phyloP scores from a whole-genome alignment of 257 asterid genomes.

The Thymus quinquecostatus region DNA sequence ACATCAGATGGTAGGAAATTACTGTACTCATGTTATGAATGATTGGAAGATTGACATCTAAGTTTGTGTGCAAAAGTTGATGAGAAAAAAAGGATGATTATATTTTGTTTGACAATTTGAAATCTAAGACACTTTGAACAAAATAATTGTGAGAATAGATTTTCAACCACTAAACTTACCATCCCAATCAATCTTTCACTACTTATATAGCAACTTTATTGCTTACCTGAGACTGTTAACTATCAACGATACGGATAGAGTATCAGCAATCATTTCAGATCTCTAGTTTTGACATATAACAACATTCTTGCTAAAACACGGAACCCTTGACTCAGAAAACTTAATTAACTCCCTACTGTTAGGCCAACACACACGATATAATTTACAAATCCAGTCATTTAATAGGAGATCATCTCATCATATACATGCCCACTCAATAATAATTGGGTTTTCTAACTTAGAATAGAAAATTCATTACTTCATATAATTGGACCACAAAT shows the following conservation, averaged over 20 bases:
- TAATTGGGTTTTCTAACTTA: not conserved
- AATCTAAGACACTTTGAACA: slow-evolving; percentile 26
- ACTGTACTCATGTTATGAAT: not conserved
- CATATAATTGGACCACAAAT: slow-evolving; percentile 14
- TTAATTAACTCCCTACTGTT: too few species aligned
- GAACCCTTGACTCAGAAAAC: too few species aligned
- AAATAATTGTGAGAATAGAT: slow-evolving; percentile 26
- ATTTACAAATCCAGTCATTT: too few species aligned
- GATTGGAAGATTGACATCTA: slow-evolving; percentile 38
- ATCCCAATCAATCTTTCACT: not conserved
- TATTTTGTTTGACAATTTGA: not conserved
- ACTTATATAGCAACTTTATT: not conserved
- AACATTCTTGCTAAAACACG: too few species aligned
- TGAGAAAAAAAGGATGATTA: not conserved
- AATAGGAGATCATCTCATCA: not conserved
- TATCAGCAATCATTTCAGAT: too few species aligned
- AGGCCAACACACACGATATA: too few species aligned
- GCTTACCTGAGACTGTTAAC: not conserved
- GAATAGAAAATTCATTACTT: not conserved
- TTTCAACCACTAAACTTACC: slow-evolving; percentile 28
- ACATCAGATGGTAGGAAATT: too few species aligned
- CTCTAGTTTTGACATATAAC: too few species aligned
- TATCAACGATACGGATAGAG: too few species aligned
- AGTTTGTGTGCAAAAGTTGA: not conserved
- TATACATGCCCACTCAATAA: not conserved